A percentile compares a stretch with the other conserved stretches of the same genome.
These are phyloP conservation scores for Hypoxylon sp. DNA, from an alignment of 2,329 filamentous ascomycete genomes.

Conservation along the genomic window DNA sequence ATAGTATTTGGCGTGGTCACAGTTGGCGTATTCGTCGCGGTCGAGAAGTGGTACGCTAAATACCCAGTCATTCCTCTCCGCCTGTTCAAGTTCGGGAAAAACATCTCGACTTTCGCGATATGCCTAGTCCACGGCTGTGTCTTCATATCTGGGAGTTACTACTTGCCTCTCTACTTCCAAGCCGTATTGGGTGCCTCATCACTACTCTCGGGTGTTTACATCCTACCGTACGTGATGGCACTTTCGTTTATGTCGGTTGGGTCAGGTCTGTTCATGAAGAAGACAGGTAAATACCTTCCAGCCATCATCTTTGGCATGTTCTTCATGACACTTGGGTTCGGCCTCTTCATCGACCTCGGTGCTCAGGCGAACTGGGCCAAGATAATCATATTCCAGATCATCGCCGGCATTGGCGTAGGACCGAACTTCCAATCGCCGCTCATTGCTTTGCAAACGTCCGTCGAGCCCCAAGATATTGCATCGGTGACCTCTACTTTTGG, in stretches of 20 bases:
- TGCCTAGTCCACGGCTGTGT: constrained; percentile 81
- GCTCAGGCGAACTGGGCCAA: constrained; percentile 66
- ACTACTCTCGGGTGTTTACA: constrained; percentile 75
- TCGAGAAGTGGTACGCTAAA: constrained; percentile 78
- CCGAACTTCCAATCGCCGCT: constrained; percentile 78
- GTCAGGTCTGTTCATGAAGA: constrained; percentile 69
- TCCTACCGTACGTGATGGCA: constrained; percentile 77
- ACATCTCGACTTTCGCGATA: constrained; percentile 72
- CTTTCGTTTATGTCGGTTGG: constrained; percentile 72
- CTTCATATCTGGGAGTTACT: constrained; percentile 84
- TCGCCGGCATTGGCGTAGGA: constrained; percentile 73
- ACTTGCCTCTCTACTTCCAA: constrained; percentile 85
- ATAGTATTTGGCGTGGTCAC: constrained; percentile 77
- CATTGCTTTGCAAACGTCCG: constrained; percentile 74
- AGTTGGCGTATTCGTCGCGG: constrained; percentile 74
- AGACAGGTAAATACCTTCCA: constrained; percentile 74
- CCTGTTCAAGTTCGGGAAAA: constrained; percentile 75
- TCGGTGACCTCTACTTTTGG: constrained; percentile 75
- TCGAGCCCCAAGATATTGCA: constrained; percentile 73
- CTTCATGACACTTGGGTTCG: constrained; percentile 73
- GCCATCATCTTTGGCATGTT: constrained; percentile 70
- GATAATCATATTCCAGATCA: constrained; percentile 71
- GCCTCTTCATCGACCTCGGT: constrained; percentile 72
- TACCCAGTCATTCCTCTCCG: constrained; percentile 83
- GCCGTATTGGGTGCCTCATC: constrained; percentile 72